Base-by-base conservation (phyloP, 306 rosid species). In the Lathyrus oleraceus region DNA sequence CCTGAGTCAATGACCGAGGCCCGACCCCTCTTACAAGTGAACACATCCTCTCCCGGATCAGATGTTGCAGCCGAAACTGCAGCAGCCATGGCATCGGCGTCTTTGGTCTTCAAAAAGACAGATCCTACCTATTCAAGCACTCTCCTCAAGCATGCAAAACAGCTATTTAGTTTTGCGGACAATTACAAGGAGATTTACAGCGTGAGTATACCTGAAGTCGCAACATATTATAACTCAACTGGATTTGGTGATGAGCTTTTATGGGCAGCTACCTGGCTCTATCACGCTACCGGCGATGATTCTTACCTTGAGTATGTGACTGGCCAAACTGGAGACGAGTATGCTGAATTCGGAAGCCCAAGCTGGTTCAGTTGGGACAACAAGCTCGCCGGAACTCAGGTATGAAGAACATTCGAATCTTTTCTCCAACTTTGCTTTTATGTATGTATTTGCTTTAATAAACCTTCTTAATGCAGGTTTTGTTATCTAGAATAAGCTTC, bases 291-390 rank as follows among this genome's bases (percentile, higher is more conserved):
- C 30, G 79, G 76, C 36, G 96, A 91, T 72, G 79, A 77, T 30
- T 35, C 85, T 43, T 94, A 91, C 77, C 85, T 94, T 72, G 14
- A 84, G 36, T 94, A 82, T 60, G 99, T 87, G 76, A 76, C 86
- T 48, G 92, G 96, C 35, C 72, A 79, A 48, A 76, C 76, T 23
- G 99, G 97, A 75, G 76, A 84, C 28, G 76, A 74, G 17, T 91
- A 40, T 74, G 99, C 97, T 53, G 43, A 89, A 10, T 95, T 71
- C 70, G 97, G 86, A 77, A 82, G 82, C 72, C 97, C 99, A 11
- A 87, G 89, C 65, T 95, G 99, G 99, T 95, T 95, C 84, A 91
- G 99, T 73, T 95, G 99, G 99, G 99, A 95, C 78, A 87, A 86
- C 86, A 95, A 95, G 85, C 99, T 84, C 74, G 91, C 97, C 32